Evolutionary conservation across 1,284 basidiomycete genomes (phyloP), one percentile per base, ranked within the genome.

Genomic region (Rhizoctonia solani): DNA sequence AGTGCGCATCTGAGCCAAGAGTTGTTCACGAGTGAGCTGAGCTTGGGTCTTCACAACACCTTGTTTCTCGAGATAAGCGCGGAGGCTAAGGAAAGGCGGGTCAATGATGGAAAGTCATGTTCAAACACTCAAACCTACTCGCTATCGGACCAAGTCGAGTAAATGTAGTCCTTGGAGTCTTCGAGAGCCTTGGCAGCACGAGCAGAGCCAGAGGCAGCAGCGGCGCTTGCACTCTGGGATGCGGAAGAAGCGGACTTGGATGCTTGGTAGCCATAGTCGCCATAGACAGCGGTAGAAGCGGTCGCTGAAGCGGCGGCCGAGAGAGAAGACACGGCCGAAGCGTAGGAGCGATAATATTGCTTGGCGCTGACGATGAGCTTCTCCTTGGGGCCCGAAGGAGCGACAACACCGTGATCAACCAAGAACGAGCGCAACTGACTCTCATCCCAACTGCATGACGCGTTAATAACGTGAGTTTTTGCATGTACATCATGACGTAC

Each of bases 101-200:
- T 55, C 21, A 29, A 19, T 21, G 30, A 44, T 53, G 21, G 27
- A 13, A n/a, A n/a, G n/a, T n/a, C 9, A 37, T 23, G 8, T 50
- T n/a, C 14, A 41, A 19, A 16, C 3, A 37, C 46, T 29, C 2
- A 30, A 50, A 19, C 53, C 34, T 30, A 71, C 52, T 85, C 81
- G 73, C 82, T 88, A 72, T 96, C 92, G 69, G 88, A 86, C 95
- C 95, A 96, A 1, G 87, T 84, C 0, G 90, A 92, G 76, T 91
- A 95, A 5, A 94, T 78, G 72, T 94, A 95, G 77, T 97, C 93
- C 75, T 87, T 90, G 32, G 87, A 77, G 70, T 90, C 85, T 67
- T 94, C 88, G 42, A 94, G 76, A 19, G 80, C 80, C 44, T 81
- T 81, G 13, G 77, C 78, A 16, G 83, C 84, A n/a, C 84, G 80